phyloP scores from a whole-genome alignment of 352 stramenopile genomes.

The Pythium graminicola region DNA sequence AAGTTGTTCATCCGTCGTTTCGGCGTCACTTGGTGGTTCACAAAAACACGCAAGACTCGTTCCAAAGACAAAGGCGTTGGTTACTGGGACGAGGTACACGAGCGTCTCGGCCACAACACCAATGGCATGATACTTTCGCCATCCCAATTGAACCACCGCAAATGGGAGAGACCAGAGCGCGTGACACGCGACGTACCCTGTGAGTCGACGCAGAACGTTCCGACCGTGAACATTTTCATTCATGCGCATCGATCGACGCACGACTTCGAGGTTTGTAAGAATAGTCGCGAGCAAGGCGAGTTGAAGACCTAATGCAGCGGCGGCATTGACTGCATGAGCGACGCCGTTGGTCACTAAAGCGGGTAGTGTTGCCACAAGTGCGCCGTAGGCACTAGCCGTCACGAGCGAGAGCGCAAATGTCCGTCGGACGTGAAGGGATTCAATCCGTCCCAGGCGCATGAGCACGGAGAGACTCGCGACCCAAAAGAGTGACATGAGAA shows the following conservation, averaged over 20 bases:
- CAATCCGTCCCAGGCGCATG: constrained; percentile 50
- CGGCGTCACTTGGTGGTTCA: not conserved
- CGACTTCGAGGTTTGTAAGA: constrained; percentile 40
- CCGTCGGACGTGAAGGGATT: constrained; percentile 41
- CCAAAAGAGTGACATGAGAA: constrained; percentile 78
- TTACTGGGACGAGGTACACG: constrained; percentile 51
- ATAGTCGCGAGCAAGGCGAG: constrained; percentile 36
- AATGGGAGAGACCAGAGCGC: constrained; percentile 47
- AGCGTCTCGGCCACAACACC: constrained; percentile 45
- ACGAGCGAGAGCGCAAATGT: constrained; percentile 46
- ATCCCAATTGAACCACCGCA: constrained; percentile 33
- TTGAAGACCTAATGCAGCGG: constrained; percentile 42
- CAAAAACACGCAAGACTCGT: constrained; percentile 49
- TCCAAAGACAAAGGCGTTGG: constrained; percentile 60
- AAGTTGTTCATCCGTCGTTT: too few species aligned
- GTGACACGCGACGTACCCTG: constrained; percentile 37
- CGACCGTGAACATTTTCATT: constrained; percentile 45
- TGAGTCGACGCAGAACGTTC: constrained; percentile 50
- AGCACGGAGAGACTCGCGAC: constrained; percentile 62
- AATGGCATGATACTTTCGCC: constrained; percentile 19
- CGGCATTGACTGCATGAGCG: constrained; percentile 39
- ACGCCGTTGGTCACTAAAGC: constrained; percentile 17
- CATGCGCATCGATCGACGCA: constrained; percentile 37
- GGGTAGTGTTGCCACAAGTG: constrained; percentile 37
- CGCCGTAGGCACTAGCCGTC: constrained; percentile 45